Conservation (phyloP, 225 moss, liverwort and hornwort species). For the Asterella californica region DNA sequence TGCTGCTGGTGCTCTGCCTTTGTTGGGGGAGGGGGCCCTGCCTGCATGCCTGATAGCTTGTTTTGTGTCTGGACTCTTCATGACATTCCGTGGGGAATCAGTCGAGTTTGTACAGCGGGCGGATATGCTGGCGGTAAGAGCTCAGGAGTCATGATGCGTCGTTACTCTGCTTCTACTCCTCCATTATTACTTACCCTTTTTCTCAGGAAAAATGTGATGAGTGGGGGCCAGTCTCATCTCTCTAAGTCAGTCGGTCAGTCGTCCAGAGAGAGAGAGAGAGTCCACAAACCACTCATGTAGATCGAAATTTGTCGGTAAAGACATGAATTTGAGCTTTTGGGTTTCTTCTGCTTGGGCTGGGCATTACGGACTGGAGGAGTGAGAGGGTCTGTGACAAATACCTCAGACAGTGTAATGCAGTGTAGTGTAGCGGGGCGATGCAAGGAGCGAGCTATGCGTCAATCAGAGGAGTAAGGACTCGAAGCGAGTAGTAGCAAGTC, state of each 20-base stretch:
- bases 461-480: too few relatives aligned
- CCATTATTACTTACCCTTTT: conserved; percentile 1
- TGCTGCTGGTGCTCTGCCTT: neutral
- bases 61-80: conserved; percentile 1
- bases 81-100: conserved; percentile 16
- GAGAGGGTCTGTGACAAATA: too few relatives aligned
- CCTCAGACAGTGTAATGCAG: too few relatives aligned
- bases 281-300: neutral
- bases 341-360: neutral
- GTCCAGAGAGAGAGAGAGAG: neutral
- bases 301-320: neutral
- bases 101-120: conserved; percentile 9
- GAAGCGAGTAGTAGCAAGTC: too few relatives aligned
- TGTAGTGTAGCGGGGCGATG: too few relatives aligned
- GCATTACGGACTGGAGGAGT: too few relatives aligned
- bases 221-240: neutral
- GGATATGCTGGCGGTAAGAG: neutral
- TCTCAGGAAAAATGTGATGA: neutral
- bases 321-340: neutral
- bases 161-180: neutral
- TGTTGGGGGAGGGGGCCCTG: too few relatives aligned
- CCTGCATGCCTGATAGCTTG: too few relatives aligned
- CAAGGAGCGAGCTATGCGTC: too few relatives aligned
- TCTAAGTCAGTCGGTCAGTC: neutral
- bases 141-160: conserved; percentile 13